Evolutionary conservation across 305 asterid species (phyloP).

Genomic region (Salvia sclarea): DNA sequence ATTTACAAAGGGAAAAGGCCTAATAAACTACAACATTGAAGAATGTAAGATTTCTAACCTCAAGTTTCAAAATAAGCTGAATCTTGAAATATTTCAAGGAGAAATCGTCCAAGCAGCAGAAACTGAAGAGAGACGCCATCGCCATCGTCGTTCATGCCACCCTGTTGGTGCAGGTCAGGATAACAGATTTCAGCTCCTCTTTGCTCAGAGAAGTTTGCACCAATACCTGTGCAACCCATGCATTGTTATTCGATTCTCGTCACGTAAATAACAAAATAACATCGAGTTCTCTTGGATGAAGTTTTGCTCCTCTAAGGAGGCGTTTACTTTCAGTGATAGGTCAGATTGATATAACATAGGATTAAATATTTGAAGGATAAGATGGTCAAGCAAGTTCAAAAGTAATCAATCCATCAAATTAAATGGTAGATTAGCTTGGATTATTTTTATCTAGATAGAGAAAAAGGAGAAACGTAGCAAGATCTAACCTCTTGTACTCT

Average conservation of each 20-base stretch:
- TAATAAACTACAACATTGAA: constrained; percentile 15
- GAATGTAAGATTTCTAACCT: constrained; percentile 4
- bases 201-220: constrained; percentile 69
- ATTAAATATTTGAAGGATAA: too few relatives aligned
- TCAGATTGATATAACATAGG: too few relatives aligned
- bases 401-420: too few relatives aligned
- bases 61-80: not conserved
- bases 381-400: too few relatives aligned
- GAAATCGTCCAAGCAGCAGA: not conserved
- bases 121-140: not conserved
- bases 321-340: too few relatives aligned
- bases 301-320: constrained; percentile 6
- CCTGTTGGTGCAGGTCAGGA: constrained; percentile 75
- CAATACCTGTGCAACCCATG: constrained; percentile 54
- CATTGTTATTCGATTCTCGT: too few relatives aligned
- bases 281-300: not conserved
- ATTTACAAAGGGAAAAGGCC: not conserved
- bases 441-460: too few relatives aligned
- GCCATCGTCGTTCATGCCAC: constrained; percentile 48
- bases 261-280: too few relatives aligned
- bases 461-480: too few relatives aligned
- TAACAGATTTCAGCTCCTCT: constrained; percentile 75
- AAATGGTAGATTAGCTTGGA: too few relatives aligned
- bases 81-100: not conserved
- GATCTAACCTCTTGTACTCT: constrained; percentile 91